Percentiles rank a stretch among this genome's conserved stretches.
These are phyloP conservation scores for Lactuca sativa DNA, from an alignment of 129 eudicot species.

Conservation along the genomic window DNA sequence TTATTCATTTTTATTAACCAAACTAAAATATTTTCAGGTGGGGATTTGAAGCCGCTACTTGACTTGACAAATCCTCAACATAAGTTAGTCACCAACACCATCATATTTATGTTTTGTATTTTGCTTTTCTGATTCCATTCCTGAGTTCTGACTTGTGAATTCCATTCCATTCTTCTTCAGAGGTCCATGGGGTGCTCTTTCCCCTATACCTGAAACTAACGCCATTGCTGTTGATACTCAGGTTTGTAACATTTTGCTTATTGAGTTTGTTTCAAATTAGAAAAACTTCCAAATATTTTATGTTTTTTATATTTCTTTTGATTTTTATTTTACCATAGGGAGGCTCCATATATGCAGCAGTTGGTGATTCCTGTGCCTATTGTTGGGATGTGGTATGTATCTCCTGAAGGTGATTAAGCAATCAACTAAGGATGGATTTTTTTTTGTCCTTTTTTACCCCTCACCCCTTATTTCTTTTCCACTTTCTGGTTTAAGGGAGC, in stretches of 20 bases:
- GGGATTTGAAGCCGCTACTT: conserved; percentile 55
- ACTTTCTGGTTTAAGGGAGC: not conserved
- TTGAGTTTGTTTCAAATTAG: not conserved
- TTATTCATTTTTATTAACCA: not conserved
- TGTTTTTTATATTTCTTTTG: not conserved
- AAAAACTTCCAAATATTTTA: not conserved
- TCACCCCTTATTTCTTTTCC: not conserved
- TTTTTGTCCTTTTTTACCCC: not conserved
- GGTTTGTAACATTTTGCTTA: conserved; percentile 43
- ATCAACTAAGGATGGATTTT: not conserved
- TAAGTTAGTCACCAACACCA: conserved; percentile 48
- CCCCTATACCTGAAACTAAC: conserved; percentile 94
- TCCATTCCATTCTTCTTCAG: conserved; percentile 39
- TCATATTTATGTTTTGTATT: not conserved
- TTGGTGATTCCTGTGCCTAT: conserved; percentile 94
- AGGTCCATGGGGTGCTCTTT: conserved; percentile 99
- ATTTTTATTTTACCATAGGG: conserved; percentile 38
- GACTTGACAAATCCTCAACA: conserved; percentile 88
- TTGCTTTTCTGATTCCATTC: not conserved
- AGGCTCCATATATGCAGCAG: conserved; percentile 77
- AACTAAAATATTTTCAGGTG: conserved; percentile 41
- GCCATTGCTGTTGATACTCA: conserved; percentile 85
- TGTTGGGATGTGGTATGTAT: conserved; percentile 98
- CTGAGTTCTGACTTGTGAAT: conserved; percentile 16
- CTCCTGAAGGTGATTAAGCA: conserved; percentile 29